Conservation (phyloP, 1,284 basidiomycete genomes). For the Golubevia pallescens region DNA sequence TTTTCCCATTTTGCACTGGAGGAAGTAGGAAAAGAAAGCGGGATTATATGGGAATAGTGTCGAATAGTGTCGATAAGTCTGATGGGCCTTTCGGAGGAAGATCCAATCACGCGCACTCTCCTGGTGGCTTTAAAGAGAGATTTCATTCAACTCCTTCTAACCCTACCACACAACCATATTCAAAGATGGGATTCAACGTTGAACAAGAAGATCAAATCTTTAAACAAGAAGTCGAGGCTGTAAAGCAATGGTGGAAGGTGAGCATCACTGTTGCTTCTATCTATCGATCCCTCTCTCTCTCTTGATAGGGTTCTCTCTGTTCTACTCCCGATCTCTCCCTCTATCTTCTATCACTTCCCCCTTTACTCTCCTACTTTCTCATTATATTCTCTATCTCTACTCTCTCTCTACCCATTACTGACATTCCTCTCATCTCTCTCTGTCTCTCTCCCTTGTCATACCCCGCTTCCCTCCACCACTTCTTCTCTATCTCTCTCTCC, state of each 20-base stretch:
- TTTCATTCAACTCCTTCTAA: not conserved
- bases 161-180: conserved; percentile 2
- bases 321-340: conserved; percentile 5
- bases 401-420: not conserved
- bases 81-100: not conserved
- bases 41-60: not conserved
- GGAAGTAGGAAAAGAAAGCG: too few species aligned
- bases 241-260: conserved; percentile 63
- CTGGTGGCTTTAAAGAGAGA: not conserved
- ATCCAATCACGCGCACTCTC: not conserved
- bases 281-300: not conserved
- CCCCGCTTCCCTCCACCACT: not conserved
- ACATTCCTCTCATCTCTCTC: not conserved
- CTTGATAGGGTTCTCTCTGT: not conserved
- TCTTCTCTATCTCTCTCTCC: conserved; percentile 4
- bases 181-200: conserved; percentile 22
- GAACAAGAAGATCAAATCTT: conserved; percentile 53
- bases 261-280: conserved; percentile 5
- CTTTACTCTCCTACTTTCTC: not conserved
- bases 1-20: conserved; percentile 1
- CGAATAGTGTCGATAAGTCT: not conserved
- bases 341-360: not conserved
- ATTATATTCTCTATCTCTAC: not conserved
- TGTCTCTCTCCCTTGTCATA: not conserved
- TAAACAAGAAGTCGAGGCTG: conserved; percentile 55